Percentiles rank a stretch among this genome's conserved stretches.
Conservation (phyloP, 345 rosid species). For the Syzygium jambos region DNA sequence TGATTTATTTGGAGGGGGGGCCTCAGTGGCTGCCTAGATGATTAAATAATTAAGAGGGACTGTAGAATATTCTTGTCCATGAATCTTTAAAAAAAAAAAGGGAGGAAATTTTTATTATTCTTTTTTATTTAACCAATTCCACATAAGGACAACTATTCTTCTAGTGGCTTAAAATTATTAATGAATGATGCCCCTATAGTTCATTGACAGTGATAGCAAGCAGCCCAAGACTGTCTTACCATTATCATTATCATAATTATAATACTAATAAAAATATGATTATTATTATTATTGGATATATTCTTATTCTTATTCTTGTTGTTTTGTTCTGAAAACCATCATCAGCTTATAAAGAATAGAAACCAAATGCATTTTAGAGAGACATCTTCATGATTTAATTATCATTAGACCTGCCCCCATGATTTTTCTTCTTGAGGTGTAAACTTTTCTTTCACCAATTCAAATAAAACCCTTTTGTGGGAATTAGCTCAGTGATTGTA, state of each 20-base stretch:
- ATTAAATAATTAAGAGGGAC: neutral
- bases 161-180: neutral
- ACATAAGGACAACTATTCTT: neutral
- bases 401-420: neutral
- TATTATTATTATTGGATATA: no score
- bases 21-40: neutral
- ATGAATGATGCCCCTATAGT: neutral
- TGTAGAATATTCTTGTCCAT: neutral
- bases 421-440: neutral
- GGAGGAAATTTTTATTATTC: no score
- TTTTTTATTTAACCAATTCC: neutral
- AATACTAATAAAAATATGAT: neutral
- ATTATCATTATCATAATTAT: neutral
- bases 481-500: neutral
- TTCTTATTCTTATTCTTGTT: no score
- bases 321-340: neutral
- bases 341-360: no score
- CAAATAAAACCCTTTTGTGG: neutral
- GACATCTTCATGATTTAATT: neutral
- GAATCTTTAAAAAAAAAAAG: neutral
- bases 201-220: neutral
- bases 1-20: no score
- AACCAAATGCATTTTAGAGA: neutral
- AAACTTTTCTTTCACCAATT: neutral
- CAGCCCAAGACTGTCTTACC: neutral